Evolutionary conservation across 306 rosid genomes (phyloP).

Genomic region (Erythrophleum fordii): DNA sequence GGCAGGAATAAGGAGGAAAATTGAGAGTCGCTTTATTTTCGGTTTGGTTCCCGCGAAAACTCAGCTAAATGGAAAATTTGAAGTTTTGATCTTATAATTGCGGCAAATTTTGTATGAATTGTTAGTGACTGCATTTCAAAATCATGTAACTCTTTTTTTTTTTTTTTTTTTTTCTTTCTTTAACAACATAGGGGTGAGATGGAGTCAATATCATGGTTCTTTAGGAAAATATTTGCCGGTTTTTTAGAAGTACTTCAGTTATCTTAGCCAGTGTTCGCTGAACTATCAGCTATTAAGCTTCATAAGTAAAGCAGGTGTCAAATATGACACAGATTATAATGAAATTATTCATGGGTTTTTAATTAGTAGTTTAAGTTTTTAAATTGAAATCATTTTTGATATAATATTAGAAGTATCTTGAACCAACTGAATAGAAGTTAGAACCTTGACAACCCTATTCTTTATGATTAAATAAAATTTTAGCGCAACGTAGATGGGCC

Average conservation of each 20-base stretch:
- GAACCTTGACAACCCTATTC: not conserved
- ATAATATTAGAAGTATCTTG: no score
- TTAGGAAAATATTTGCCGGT: not conserved
- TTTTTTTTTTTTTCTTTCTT: not conserved
- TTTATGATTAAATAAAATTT: not conserved
- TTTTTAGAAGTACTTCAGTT: not conserved
- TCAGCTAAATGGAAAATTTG: not conserved
- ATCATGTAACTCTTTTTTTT: not conserved
- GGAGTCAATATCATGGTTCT: not conserved
- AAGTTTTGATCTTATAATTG: not conserved
- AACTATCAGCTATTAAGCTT: conserved; percentile 7
- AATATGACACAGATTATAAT: no score
- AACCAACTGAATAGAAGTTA: no score
- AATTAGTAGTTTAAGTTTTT: not conserved
- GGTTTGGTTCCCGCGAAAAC: not conserved
- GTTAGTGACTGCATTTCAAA: not conserved
- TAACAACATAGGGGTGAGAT: no score
- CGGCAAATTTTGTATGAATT: not conserved
- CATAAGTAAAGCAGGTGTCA: not conserved
- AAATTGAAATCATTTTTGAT: no score
- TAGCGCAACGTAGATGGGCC: not conserved
- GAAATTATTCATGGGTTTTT: not conserved
- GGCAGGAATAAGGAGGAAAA: not conserved
- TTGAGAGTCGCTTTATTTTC: not conserved
- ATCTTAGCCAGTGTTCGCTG: not conserved